phyloP scores from a whole-genome alignment of 192 early-diverging fungal species.

The Entrophospora sp. region DNA sequence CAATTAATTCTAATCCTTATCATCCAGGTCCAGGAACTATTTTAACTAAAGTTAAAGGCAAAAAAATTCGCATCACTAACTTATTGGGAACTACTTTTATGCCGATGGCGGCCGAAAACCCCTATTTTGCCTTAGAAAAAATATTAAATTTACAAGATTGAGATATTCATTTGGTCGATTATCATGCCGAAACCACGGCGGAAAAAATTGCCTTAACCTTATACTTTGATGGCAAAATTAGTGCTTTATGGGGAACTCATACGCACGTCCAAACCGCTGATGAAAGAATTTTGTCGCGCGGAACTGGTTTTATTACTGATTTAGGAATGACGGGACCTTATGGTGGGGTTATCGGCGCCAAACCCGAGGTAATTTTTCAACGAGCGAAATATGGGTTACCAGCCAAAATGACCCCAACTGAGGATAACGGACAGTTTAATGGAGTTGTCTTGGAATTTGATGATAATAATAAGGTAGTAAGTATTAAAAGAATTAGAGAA shows the following conservation, averaged over 20 bases:
- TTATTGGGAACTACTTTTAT: background rate
- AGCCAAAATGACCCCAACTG: background rate
- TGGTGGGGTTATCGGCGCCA: background rate
- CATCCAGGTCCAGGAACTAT: background rate
- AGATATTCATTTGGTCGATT: conserved; percentile 2
- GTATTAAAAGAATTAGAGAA: background rate
- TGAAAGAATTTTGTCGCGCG: background rate
- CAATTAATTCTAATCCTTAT: conserved; percentile 7
- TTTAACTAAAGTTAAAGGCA: background rate
- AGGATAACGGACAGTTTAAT: conserved; percentile 14
- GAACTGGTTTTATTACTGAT: conserved; percentile 7
- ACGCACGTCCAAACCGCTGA: conserved; percentile 7
- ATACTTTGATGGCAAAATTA: background rate
- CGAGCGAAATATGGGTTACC: background rate
- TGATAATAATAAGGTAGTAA: conserved; percentile 4
- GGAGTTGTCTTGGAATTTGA: conserved; percentile 5
- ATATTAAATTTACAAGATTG: conserved; percentile 2
- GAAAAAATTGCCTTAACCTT: conserved; percentile 6
- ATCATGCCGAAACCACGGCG: conserved; percentile 2
- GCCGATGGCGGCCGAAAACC: background rate
- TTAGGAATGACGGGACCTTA: conserved; percentile 5
- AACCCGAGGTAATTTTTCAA: background rate
- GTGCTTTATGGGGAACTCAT: conserved; percentile 12
- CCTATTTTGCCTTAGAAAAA: conserved; percentile 3
- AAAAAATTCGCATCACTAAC: conserved; percentile 12